Evolutionary conservation across 148 eudicot species (phyloP).

Genomic region (Fagopyrum homotropicum): DNA sequence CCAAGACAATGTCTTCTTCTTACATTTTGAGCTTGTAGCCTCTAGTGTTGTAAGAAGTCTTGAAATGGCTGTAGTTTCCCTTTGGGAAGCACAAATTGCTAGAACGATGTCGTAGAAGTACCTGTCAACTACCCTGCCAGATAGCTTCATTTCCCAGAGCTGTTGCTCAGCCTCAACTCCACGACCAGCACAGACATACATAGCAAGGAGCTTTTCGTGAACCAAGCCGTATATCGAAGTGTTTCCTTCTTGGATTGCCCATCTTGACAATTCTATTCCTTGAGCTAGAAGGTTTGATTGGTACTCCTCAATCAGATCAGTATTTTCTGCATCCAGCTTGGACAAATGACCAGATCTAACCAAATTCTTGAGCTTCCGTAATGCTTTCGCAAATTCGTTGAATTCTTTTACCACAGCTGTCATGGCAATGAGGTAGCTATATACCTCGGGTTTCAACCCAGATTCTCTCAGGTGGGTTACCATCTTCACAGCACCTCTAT

Average conservation of each 20-base stretch:
- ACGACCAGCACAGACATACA: conserved; percentile 77
- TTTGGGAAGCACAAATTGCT: conserved; percentile 48
- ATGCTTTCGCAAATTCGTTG: conserved; percentile 68
- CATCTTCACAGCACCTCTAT: conserved; percentile 62
- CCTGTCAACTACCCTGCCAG: conserved; percentile 50
- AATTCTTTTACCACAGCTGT: conserved; percentile 84
- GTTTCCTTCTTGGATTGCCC: conserved; percentile 56
- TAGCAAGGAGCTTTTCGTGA: conserved; percentile 77
- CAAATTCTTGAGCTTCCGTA: conserved; percentile 63
- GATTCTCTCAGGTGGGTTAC: conserved; percentile 58
- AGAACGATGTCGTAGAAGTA: conserved; percentile 75
- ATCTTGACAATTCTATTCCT: conserved; percentile 56
- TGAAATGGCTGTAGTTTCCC: conserved; percentile 38
- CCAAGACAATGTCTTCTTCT: conserved; percentile 74
- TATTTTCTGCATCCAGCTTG: conserved; percentile 42
- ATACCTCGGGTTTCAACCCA: conserved; percentile 68
- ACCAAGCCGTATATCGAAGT: conserved; percentile 45
- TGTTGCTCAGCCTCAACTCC: conserved; percentile 76
- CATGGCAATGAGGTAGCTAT: conserved; percentile 81
- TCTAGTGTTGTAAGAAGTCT: conserved; percentile 64
- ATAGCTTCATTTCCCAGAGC: conserved; percentile 74
- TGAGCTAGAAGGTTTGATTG: conserved; percentile 54
- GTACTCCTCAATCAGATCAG: conserved; percentile 47
- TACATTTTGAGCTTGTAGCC: conserved; percentile 39
- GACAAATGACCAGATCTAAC: conserved; percentile 49